These are phyloP conservation scores for Alternaria sp. DNA, from an alignment of 2,329 filamentous ascomycete genomes.

Conservation along the genomic window DNA sequence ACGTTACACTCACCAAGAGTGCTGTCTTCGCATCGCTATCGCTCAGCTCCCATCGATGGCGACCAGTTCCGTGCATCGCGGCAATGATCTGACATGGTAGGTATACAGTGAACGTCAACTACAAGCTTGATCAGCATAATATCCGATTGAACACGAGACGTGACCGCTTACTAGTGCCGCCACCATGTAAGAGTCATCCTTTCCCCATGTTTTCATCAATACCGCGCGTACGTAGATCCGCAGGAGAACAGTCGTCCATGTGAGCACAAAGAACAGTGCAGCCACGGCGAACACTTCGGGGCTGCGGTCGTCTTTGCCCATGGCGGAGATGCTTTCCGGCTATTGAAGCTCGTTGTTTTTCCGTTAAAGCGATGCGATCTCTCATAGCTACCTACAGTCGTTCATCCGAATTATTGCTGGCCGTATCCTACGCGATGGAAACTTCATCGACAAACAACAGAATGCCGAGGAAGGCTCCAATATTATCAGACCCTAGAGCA, in stretches of 20 bases:
- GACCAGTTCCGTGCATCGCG: slow-evolving; percentile 49
- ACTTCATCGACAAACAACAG: not conserved
- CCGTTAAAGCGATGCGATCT: not conserved
- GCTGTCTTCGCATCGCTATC: slow-evolving; percentile 38
- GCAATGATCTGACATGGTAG: slow-evolving; percentile 50
- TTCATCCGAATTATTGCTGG: not conserved
- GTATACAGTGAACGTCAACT: slow-evolving; percentile 51
- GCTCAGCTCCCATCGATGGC: slow-evolving; percentile 44
- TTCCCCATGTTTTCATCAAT: slow-evolving; percentile 48
- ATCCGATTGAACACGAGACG: too few relatives aligned
- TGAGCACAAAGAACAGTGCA: slow-evolving; percentile 48
- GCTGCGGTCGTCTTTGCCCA: slow-evolving; percentile 23
- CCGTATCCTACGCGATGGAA: not conserved
- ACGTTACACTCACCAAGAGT: slow-evolving; percentile 28
- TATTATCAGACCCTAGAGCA: not conserved
- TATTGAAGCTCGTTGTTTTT: not conserved
- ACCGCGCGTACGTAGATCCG: slow-evolving; percentile 48
- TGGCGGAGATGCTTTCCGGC: not conserved
- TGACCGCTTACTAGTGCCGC: slow-evolving; percentile 38
- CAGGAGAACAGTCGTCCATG: slow-evolving; percentile 47
- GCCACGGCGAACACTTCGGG: slow-evolving; percentile 37
- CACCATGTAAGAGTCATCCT: slow-evolving; percentile 52
- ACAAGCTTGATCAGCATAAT: slow-evolving; percentile 1
- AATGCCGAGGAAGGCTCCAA: not conserved
- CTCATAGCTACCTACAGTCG: not conserved